phyloP scores from a whole-genome alignment of 176 grass and related monocot species.

The Oryza meridionalis region DNA sequence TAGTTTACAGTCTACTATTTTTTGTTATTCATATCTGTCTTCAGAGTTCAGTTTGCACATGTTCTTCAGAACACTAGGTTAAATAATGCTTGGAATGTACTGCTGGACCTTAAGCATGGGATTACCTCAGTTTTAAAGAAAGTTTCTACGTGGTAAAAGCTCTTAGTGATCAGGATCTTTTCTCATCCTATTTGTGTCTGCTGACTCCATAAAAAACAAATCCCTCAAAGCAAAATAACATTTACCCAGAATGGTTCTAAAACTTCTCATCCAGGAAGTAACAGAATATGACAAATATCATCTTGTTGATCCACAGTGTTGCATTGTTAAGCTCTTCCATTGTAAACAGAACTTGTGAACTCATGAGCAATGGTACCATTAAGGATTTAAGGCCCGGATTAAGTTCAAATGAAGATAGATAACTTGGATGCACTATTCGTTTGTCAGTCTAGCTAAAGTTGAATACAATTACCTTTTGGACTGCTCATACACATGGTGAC shows the following conservation, averaged over 20 bases:
- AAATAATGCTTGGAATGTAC: neutral
- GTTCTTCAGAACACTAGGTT: slow-evolving; percentile 3
- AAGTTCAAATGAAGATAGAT: slow-evolving; percentile 47
- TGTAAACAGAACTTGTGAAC: slow-evolving; percentile 57
- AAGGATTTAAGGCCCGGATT: slow-evolving; percentile 43
- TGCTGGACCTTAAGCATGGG: neutral
- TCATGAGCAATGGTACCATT: slow-evolving; percentile 45
- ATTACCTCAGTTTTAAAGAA: neutral
- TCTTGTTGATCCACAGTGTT: neutral
- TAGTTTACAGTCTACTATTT: slow-evolving; percentile 1
- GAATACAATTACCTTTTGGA: slow-evolving; percentile 59
- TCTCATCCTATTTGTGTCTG: too few relatives aligned
- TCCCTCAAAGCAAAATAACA: too few relatives aligned
- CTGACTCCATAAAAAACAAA: too few relatives aligned
- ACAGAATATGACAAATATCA: too few relatives aligned
- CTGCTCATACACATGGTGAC: neutral
- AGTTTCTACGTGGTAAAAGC: neutral
- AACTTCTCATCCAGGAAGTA: too few relatives aligned
- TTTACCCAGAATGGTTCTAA: too few relatives aligned
- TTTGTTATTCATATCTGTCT: neutral
- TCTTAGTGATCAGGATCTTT: too few relatives aligned
- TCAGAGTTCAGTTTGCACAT: neutral
- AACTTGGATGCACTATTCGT: slow-evolving; percentile 53
- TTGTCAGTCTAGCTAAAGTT: slow-evolving; percentile 30
- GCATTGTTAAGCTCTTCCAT: neutral